These are phyloP conservation scores for Capsicum rhomboideum DNA, from an alignment of 257 asterid species.

Conservation along the genomic window DNA sequence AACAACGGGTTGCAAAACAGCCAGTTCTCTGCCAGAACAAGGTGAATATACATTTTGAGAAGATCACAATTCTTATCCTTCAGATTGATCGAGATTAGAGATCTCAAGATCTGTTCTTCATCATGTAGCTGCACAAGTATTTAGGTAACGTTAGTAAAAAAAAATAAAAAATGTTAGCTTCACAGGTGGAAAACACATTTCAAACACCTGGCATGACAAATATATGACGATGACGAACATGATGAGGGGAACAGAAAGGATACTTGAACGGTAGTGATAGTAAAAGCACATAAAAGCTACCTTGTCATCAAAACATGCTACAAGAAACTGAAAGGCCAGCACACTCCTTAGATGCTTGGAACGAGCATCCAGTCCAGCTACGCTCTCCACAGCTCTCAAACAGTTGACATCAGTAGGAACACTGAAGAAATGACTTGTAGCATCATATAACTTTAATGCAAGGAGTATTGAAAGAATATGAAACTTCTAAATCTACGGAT, in stretches of 20 bases:
- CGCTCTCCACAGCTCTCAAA: slow-evolving; percentile 71
- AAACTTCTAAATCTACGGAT: neutral
- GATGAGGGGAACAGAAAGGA: neutral
- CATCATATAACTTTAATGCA: neutral
- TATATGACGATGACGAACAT: neutral
- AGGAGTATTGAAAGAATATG: neutral
- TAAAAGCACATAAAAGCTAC: slow-evolving; percentile 21
- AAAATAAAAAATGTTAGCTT: neutral
- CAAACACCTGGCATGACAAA: neutral
- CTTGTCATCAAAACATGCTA: slow-evolving; percentile 44
- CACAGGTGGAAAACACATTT: neutral
- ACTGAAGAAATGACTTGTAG: slow-evolving; percentile 25
- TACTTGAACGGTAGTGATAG: neutral
- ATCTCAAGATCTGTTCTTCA: slow-evolving; percentile 47
- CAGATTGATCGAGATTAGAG: slow-evolving; percentile 49
- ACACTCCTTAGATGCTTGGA: slow-evolving; percentile 72
- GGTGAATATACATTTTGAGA: slow-evolving; percentile 51
- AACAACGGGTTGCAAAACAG: slow-evolving; percentile 30
- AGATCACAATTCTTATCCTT: slow-evolving; percentile 74
- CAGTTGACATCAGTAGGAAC: slow-evolving; percentile 63
- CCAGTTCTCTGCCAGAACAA: slow-evolving; percentile 78
- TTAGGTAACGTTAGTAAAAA: neutral
- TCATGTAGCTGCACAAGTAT: slow-evolving; percentile 37
- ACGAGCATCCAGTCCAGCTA: slow-evolving; percentile 47
- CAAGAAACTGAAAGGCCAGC: slow-evolving; percentile 66